phyloP scores from a whole-genome alignment of 2,329 filamentous ascomycete species.

The Cercospora sp. region DNA sequence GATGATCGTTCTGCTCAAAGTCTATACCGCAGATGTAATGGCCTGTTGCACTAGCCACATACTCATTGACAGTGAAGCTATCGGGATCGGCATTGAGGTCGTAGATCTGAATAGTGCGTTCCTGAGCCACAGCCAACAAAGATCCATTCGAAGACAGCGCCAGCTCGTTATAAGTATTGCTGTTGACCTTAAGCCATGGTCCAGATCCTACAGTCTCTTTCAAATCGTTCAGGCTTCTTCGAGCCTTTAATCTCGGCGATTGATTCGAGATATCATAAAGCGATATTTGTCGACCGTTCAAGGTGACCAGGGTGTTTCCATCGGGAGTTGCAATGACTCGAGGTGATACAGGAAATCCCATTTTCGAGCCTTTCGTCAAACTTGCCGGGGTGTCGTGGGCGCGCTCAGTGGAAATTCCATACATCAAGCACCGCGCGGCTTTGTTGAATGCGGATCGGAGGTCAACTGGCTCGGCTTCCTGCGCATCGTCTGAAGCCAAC shows the following conservation, averaged over 20 bases:
- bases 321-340: constrained; percentile 30
- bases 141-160: constrained; percentile 37
- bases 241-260: constrained; percentile 24
- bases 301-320: constrained; percentile 32
- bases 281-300: constrained; percentile 36
- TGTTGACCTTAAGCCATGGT: constrained; percentile 37
- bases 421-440: constrained; percentile 37
- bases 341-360: constrained; percentile 27
- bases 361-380: constrained; percentile 21
- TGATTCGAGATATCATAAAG: constrained; percentile 34
- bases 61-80: constrained; percentile 37
- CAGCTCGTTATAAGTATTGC: constrained; percentile 35
- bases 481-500: constrained; percentile 29
- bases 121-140: constrained; percentile 39
- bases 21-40: constrained; percentile 41
- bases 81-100: constrained; percentile 35
- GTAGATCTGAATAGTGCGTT: constrained; percentile 41
- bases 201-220: constrained; percentile 38
- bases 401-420: constrained; percentile 33
- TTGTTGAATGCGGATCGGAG: constrained; percentile 34
- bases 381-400: constrained; percentile 25
- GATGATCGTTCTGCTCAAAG: constrained; percentile 38
- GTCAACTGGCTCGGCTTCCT: constrained; percentile 26
- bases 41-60: constrained; percentile 37
- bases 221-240: constrained; percentile 37